Evolutionary conservation across 768 basidiomycete species (phyloP).

Genomic region (Trametes coccinea): DNA sequence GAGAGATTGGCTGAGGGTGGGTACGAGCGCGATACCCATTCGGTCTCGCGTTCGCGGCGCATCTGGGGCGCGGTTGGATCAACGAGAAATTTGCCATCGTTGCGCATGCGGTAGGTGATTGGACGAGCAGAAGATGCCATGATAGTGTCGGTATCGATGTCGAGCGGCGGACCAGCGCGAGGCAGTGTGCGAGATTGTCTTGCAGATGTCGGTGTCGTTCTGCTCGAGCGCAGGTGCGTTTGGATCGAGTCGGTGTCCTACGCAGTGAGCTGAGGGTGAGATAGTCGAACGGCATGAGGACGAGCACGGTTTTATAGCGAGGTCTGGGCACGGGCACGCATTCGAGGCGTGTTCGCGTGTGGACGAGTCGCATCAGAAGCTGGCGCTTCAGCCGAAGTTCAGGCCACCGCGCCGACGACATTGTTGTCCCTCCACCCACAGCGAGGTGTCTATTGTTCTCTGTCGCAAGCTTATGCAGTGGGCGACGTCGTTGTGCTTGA

Average conservation of each 20-base stretch:
- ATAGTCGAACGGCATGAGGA: conserved; percentile 1
- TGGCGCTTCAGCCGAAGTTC: not conserved
- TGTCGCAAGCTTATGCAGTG: too few relatives aligned
- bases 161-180: not conserved
- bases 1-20: conserved; percentile 13
- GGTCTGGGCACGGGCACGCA: conserved; percentile 19
- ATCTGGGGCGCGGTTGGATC: conserved; percentile 6
- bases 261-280: conserved; percentile 10
- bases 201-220: not conserved
- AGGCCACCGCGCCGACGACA: too few relatives aligned
- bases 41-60: conserved; percentile 15
- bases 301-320: conserved; percentile 14
- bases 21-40: conserved; percentile 17
- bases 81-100: conserved; percentile 15
- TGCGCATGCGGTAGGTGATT: conserved; percentile 14
- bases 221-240: not conserved
- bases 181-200: too few relatives aligned
- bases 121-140: conserved; percentile 16
- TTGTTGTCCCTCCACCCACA: too few relatives aligned
- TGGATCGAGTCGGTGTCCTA: not conserved
- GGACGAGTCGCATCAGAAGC: conserved; percentile 17
- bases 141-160: not conserved
- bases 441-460: too few relatives aligned
- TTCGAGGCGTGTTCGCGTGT: conserved; percentile 18
- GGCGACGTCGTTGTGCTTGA: too few relatives aligned